Evolutionary conservation across 2,329 filamentous ascomycete genomes (phyloP), one percentile per base, ranked within the genome.

Genomic region (Penicillium fuscoglaucum): DNA sequence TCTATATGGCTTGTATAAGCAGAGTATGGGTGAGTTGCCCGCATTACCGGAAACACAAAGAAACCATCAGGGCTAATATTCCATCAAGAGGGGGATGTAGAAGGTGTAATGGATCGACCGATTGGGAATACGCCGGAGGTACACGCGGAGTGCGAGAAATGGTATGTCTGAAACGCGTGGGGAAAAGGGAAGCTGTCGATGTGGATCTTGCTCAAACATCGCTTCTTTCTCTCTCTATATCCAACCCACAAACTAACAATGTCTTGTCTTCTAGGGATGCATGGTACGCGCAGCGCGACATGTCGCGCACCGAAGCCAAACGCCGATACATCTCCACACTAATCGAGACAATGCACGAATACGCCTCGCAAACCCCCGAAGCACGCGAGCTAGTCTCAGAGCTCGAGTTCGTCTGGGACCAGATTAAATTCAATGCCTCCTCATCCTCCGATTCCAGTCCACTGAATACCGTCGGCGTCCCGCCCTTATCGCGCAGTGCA

Each of bases 321-420:
- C 87, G 90, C 68, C 84, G 90, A 67, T 98, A 99, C 74, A 93
- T 99, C 72, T 90, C 93, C 70, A 93, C 91, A 19, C 81, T 99
- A 60, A 96, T 99, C 74, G 89, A 93, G 68, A 98, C 93, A 1
- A 98, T 99, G 93, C 93, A 97, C 79, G 86, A 87, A 72, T 98
- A 96, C 79, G 95, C 95, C 50, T 95, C 83, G 44, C 84, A 89
- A 41, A 97, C 92, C 0, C 70, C 76, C 49, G 92, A 96, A 72
- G 91, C 91, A 8, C 84, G 88, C 59, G 93, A 96, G 76, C 83
- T 99, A 40, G 93, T 98, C 39, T 83, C 87, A 10, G 95, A 99
- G 75, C 85, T 99, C n/a, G 95, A 99, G 77, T 99, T 98, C 69
- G 93, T 99, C 40, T 99, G 95, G 95, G 92, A 97, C 67, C 95